Conservation (phyloP, 768 basidiomycete species). For the Panus rudis region DNA sequence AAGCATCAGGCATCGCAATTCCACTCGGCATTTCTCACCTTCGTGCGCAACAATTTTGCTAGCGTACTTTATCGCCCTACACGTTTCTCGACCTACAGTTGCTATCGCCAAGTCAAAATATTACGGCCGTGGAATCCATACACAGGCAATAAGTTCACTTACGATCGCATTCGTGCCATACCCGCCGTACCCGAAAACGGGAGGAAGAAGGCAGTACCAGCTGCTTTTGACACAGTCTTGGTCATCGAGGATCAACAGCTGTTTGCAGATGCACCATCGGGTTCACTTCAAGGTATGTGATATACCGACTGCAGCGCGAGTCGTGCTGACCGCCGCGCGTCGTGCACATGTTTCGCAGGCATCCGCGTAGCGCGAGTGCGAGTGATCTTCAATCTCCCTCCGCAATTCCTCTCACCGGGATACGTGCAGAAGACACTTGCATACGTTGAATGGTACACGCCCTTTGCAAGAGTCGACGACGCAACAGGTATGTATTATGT, state of each 20-base stretch:
- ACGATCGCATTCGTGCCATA: background rate
- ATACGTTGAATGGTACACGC: slow-evolving; percentile 4
- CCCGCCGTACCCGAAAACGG: background rate
- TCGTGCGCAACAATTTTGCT: too few relatives aligned
- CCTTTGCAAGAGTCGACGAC: background rate
- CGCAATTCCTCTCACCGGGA: too few relatives aligned
- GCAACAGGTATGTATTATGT: background rate
- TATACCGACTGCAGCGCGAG: background rate
- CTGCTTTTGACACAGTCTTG: slow-evolving; percentile 2
- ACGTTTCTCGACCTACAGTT: too few relatives aligned
- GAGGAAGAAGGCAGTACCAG: background rate
- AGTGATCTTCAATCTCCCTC: slow-evolving; percentile 2
- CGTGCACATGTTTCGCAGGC: background rate
- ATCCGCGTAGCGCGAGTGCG: slow-evolving; percentile 3
- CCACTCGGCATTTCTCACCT: too few relatives aligned
- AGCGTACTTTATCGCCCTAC: too few relatives aligned
- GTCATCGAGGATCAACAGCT: background rate
- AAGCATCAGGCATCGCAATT: too few relatives aligned
- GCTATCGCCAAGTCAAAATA: slow-evolving; percentile 6
- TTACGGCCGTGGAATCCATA: slow-evolving; percentile 3
- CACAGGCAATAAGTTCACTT: background rate
- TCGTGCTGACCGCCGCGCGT: background rate
- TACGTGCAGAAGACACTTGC: too few relatives aligned
- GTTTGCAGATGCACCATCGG: background rate
- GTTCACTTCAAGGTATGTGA: background rate